Evolutionary conservation across 768 basidiomycete genomes (phyloP), one percentile per base, ranked within the genome.

Genomic region (Russula vinacea): DNA sequence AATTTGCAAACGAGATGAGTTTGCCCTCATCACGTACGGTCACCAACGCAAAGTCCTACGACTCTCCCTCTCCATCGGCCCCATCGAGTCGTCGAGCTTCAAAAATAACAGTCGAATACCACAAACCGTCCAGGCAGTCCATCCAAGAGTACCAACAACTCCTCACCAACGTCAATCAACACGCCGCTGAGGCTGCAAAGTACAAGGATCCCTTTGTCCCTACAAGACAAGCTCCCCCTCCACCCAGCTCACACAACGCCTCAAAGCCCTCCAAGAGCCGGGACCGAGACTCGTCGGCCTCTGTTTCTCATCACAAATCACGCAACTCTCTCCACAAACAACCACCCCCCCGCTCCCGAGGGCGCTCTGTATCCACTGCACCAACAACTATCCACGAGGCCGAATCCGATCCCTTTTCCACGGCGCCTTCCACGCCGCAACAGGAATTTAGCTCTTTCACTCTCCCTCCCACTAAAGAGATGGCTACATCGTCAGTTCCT

Each of bases 121-220:
- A 89, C 76, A 79, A 86, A 19, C 89, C 89, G 2, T 87, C 86
- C 13, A 78, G 88, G 50, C 83, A 88, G 73, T 88, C 86, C 68
- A 86, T 90, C 65, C 87, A 88, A 67, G 88, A 91, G 68, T 90
- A 90, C 74, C 81, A 85, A 73, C 83, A 86, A 62, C 85, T 91
- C 59, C 81, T 92, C 58, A 81, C 80, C 35, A 82, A 87, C 73
- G 78, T 83, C 14, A 81, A 79, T 70, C 57, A 81, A 10, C 81
- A 83, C 82, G 81, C 84, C 40, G 78, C 81, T 42, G 80, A 81
- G 50, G 81, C 84, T 33, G 75, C 74, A 8, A 70, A 65, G 68
- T 76, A 78, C 70, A 71, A 71, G 62, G 80, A 75, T 62, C 78
- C 73, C 56, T 79, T 75, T 66, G 75, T 75, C 66, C 83, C 76